A percentile compares a stretch with the other conserved stretches of the same genome.
Evolutionary conservation across 805 yeast species (phyloP).

Genomic region (Sporopachydermia lactativora): DNA sequence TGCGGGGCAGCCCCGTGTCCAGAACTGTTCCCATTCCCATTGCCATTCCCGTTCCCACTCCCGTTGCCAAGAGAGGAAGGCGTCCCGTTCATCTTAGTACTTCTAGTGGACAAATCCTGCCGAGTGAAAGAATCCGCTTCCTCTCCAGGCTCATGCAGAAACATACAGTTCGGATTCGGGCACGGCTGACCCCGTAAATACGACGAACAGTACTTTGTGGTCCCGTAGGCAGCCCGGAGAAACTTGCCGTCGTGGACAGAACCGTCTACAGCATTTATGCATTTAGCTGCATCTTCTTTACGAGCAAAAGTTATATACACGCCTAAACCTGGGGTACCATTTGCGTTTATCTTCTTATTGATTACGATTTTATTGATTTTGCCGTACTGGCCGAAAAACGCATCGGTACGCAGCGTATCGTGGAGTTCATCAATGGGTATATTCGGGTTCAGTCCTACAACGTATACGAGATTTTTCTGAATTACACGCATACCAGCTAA

Average conservation of each 20-base stretch:
- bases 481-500: conserved; percentile 97
- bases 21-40: conserved; percentile 4
- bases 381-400: conserved; percentile 97
- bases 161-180: conserved; percentile 98
- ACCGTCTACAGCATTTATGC: conserved; percentile 87
- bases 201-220: conserved; percentile 96
- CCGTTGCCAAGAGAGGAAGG: no score
- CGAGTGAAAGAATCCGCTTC: conserved; percentile 95
- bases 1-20: conserved; percentile 8
- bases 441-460: conserved; percentile 85
- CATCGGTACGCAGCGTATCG: conserved; percentile 69
- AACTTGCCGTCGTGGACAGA: conserved; percentile 83
- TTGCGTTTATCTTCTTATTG: conserved; percentile 52
- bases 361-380: conserved; percentile 88
- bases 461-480: conserved; percentile 92
- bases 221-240: conserved; percentile 92
- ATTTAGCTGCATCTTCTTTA: conserved; percentile 90
- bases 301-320: conserved; percentile 89
- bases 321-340: conserved; percentile 68
- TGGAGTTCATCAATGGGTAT: conserved; percentile 79
- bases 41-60: neutral
- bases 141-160: conserved; percentile 97
- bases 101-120: conserved; percentile 70
- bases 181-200: conserved; percentile 90
- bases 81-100: conserved; percentile 34